Conservation (phyloP, 1,284 basidiomycete species). For the Coniferiporia sulphurascens region DNA sequence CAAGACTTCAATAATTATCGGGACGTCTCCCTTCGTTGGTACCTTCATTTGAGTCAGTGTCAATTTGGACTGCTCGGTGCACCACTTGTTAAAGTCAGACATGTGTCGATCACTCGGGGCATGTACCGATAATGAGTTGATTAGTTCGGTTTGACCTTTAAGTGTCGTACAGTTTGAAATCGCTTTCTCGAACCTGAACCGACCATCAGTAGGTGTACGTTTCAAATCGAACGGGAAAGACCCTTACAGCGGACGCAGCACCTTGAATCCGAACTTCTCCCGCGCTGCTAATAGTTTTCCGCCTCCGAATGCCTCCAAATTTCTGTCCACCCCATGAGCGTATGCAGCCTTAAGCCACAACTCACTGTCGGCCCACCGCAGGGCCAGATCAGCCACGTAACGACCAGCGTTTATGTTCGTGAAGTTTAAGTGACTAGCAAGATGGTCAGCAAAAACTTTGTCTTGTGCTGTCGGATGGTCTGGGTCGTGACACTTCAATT, state of each 20-base stretch:
- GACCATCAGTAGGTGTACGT: not conserved
- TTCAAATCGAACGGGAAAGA: not conserved
- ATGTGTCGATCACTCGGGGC: not conserved
- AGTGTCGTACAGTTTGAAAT: not conserved
- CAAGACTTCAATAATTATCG: slow-evolving; percentile 1
- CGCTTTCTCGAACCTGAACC: not conserved
- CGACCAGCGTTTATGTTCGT: not conserved
- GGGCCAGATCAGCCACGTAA: slow-evolving; percentile 1
- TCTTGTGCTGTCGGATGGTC: not conserved
- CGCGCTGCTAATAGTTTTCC: not conserved
- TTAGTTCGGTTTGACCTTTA: not conserved
- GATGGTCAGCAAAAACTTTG: not conserved
- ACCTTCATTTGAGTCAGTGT: not conserved
- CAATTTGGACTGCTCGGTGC: not conserved
- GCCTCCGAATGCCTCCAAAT: not conserved
- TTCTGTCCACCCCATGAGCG: not conserved
- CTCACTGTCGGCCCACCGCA: not conserved
- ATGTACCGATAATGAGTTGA: not conserved
- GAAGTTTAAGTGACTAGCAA: not conserved
- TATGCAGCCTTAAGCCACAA: slow-evolving; percentile 2
- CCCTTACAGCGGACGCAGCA: not conserved
- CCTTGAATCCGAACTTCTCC: slow-evolving; percentile 6
- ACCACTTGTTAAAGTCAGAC: not conserved
- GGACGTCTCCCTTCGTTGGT: not conserved
- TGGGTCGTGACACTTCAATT: not conserved